Evolutionary conservation across 495 filamentous ascomycete genomes (phyloP).

Genomic region (Aspergillus conjunctus): DNA sequence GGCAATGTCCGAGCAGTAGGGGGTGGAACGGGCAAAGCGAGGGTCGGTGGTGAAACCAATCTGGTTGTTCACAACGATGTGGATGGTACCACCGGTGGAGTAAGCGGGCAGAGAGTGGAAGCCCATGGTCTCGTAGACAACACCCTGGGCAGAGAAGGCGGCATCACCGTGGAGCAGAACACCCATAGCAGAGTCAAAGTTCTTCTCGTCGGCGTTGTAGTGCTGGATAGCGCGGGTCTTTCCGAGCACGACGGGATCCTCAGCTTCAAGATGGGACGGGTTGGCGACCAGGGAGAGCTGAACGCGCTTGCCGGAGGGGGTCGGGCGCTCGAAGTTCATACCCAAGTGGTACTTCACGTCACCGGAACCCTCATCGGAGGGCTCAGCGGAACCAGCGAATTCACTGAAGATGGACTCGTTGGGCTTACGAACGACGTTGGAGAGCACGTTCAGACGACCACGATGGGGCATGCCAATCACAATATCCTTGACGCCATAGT

Average conservation of each 20-base stretch:
- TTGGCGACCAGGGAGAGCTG: slow-evolving; percentile 98
- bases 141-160: slow-evolving; percentile 92
- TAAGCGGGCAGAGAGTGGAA: slow-evolving; percentile 94
- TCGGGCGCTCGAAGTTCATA: slow-evolving; percentile 99
- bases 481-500: slow-evolving; percentile 98
- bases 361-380: slow-evolving; percentile 92
- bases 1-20: slow-evolving; percentile 98
- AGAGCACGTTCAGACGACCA: slow-evolving; percentile 95
- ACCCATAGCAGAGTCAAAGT: slow-evolving; percentile 88
- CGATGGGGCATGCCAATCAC: slow-evolving; percentile 99
- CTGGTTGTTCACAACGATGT: slow-evolving; percentile 98
- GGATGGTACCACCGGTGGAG: slow-evolving; percentile 96
- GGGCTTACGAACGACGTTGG: slow-evolving; percentile 97
- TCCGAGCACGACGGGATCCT: slow-evolving; percentile 95
- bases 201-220: slow-evolving; percentile 94
- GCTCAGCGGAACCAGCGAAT: slow-evolving; percentile 86
- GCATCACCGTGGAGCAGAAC: slow-evolving; percentile 96
- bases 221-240: slow-evolving; percentile 98
- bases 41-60: slow-evolving; percentile 99
- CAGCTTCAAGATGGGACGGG: slow-evolving; percentile 96
- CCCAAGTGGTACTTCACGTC: slow-evolving; percentile 99
- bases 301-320: slow-evolving; percentile 96
- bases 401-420: slow-evolving; percentile 99
- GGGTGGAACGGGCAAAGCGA: slow-evolving; percentile 92
- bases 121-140: slow-evolving; percentile 98